phyloP scores from a whole-genome alignment of 1,284 basidiomycete genomes.

The Taiwanofungus camphoratus region DNA sequence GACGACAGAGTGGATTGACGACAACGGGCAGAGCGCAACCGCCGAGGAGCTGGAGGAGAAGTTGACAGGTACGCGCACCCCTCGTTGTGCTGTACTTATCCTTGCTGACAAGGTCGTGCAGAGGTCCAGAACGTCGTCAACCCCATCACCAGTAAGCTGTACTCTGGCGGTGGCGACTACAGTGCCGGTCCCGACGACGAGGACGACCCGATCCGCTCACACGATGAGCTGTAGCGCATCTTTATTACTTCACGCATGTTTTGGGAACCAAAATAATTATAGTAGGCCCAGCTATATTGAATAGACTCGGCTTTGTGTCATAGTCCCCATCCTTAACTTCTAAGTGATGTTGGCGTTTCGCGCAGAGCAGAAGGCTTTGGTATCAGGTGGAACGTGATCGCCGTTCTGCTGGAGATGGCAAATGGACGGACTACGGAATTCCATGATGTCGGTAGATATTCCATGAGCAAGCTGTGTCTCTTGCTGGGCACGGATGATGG shows the following conservation, averaged over 20 bases:
- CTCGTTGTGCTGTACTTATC: not conserved
- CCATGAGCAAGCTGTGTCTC: no score
- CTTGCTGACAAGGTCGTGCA: constrained; percentile 19
- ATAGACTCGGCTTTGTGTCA: constrained; percentile 3
- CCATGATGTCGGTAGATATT: no score
- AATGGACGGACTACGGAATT: no score
- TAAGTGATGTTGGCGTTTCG: no score
- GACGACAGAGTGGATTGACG: constrained; percentile 87
- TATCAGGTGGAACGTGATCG: no score
- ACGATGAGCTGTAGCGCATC: constrained; percentile 58
- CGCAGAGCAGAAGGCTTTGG: no score
- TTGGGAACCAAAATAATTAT: constrained; percentile 9
- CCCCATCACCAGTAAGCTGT: constrained; percentile 75
- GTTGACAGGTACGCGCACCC: constrained; percentile 41
- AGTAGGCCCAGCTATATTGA: not conserved
- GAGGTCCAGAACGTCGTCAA: constrained; percentile 56
- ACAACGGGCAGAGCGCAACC: constrained; percentile 69
- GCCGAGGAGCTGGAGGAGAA: constrained; percentile 93
- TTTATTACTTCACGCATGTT: not conserved
- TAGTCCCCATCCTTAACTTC: not conserved
- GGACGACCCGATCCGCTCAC: constrained; percentile 51
- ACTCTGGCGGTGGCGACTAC: constrained; percentile 37
- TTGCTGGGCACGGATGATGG: not conserved
- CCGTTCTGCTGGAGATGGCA: no score
- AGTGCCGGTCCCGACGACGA: constrained; percentile 36